Evolutionary conservation across 2,329 filamentous ascomycete species (phyloP), one percentile per base, ranked within the genome.

Genomic region (Pestalotiopsis fici): DNA sequence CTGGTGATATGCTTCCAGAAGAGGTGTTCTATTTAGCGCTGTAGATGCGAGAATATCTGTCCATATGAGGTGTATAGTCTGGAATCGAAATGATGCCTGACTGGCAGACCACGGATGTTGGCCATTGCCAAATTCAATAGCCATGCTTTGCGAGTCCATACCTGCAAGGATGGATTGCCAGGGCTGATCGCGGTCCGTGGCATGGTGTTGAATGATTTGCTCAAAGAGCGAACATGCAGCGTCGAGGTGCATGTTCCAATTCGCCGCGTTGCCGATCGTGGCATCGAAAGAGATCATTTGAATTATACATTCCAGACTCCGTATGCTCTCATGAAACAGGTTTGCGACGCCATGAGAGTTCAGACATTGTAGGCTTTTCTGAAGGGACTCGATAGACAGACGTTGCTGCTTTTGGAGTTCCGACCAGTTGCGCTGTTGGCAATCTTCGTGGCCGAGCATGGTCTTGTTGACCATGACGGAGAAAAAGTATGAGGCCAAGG

Each of bases 401-500:
- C 82, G 80, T 65, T 84, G 78, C 69, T 85, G 83, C 4, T 69
- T 75, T 68, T 84, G 81, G 4, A 86, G 75, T 67, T 82, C 78
- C 37, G 76, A 70, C 67, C 78, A 79, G 72, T 81, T 78, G 18
- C 74, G 72, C 55, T 71, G 69, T 4, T 77, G 78, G 71, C 73
- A 82, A 18, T 73, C 77, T 68, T 77, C 77, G 69, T 80, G 75
- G 35, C 74, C 73, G 65, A 73, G 74, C 18, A 74, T 74, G 13
- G 73, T 74, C 65, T 73, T 76, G 67, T 77, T 77, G 66, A 84
- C 76, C 39, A 83, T 75, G 39, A 86, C 78, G 69, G 82, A 82
- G 72, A 87, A 85, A 75, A 88, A 89, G 76, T 88, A 89, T 1
- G 85, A 83, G 1, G 85, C 84, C 25, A 90, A 80, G 28, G 86